Conservation (phyloP, 129 eudicot genomes). For the Kitagawia praeruptora region DNA sequence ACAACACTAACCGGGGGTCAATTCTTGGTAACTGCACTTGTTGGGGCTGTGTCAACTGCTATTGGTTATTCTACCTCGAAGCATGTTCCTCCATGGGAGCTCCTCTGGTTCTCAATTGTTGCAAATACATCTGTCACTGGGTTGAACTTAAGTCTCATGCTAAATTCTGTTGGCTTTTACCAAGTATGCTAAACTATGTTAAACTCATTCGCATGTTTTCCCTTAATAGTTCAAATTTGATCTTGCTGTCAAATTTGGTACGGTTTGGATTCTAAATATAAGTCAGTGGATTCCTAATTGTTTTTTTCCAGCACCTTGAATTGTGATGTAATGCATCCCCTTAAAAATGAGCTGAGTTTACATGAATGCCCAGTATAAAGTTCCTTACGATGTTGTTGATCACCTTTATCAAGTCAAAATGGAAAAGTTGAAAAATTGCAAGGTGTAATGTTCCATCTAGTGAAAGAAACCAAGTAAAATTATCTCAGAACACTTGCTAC, state of each 20-base stretch:
- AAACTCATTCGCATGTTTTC: background rate
- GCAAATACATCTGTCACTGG: constrained; percentile 94
- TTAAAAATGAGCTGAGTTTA: too few species aligned
- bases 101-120: constrained; percentile 78
- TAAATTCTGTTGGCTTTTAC: constrained; percentile 70
- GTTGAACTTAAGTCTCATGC: constrained; percentile 89
- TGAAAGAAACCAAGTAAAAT: background rate
- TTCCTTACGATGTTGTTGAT: background rate
- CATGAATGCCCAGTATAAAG: background rate
- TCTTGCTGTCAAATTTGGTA: too few species aligned
- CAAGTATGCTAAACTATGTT: constrained; percentile 32
- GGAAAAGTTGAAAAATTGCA: background rate
- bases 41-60: constrained; percentile 71
- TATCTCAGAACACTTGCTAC: background rate
- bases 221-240: background rate
- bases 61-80: constrained; percentile 66
- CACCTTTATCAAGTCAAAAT: background rate
- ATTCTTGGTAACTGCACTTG: constrained; percentile 76
- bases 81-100: constrained; percentile 78
- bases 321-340: background rate
- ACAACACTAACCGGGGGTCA: constrained; percentile 86
- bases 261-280: background rate
- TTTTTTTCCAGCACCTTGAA: background rate
- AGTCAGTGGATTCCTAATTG: background rate
- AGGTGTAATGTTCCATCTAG: background rate